phyloP scores from a whole-genome alignment of 202 grass and related monocot species.

The Zoysia matrella region DNA sequence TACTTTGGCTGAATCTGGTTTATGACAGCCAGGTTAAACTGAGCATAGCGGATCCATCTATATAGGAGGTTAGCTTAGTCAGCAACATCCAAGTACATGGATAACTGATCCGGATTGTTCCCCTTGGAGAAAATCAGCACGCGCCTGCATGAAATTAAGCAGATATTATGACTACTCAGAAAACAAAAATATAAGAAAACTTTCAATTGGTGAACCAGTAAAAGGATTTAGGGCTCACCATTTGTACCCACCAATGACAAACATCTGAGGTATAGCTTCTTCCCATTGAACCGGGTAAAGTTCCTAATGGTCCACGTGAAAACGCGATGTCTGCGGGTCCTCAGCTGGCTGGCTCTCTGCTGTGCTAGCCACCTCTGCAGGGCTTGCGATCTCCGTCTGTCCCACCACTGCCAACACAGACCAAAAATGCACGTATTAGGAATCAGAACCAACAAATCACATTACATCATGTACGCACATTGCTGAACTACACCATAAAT shows the following conservation, averaged over 20 bases:
- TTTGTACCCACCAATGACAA: slow-evolving; percentile 77
- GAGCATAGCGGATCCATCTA: slow-evolving; percentile 87
- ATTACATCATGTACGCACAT: slow-evolving; percentile 16
- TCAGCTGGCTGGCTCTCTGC: slow-evolving; percentile 79
- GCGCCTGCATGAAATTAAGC: slow-evolving; percentile 58
- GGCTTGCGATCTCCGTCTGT: slow-evolving; percentile 66
- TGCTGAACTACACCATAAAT: slow-evolving; percentile 40
- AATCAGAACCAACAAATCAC: slow-evolving; percentile 24
- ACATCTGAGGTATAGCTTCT: slow-evolving; percentile 87
- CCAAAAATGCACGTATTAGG: neutral
- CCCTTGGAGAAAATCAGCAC: slow-evolving; percentile 95
- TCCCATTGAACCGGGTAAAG: slow-evolving; percentile 72
- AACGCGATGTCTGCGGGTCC: slow-evolving; percentile 62
- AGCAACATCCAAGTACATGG: slow-evolving; percentile 58
- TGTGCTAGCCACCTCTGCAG: slow-evolving; percentile 64
- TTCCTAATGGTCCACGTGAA: slow-evolving; percentile 89
- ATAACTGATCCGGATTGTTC: slow-evolving; percentile 78
- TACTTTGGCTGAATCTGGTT: slow-evolving; percentile 84
- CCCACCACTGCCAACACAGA: slow-evolving; percentile 57
- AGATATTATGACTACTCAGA: neutral
- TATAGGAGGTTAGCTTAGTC: slow-evolving; percentile 76
- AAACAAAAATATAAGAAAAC: neutral
- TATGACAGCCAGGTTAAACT: slow-evolving; percentile 85
- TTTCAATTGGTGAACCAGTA: neutral
- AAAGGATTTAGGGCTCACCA: slow-evolving; percentile 57